Conservation (phyloP, 768 basidiomycete genomes). For the Russula emetica region DNA sequence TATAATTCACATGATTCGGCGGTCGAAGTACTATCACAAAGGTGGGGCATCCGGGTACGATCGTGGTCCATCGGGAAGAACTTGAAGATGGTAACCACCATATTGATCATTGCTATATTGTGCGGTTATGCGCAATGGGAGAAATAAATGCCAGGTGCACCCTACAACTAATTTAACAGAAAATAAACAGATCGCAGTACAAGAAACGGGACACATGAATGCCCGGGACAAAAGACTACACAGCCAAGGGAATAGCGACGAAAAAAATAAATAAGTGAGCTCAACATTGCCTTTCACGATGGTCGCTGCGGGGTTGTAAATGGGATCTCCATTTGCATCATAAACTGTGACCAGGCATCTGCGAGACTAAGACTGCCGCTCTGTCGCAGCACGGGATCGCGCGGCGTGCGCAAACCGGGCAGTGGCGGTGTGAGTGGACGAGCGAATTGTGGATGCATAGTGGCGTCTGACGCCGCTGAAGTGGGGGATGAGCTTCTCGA, state of each 20-base stretch:
- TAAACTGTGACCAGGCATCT: slow-evolving; percentile 23
- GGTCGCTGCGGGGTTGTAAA: not conserved
- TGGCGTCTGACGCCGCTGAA: slow-evolving; percentile 2
- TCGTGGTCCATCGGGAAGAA: not conserved
- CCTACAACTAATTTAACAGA: not conserved
- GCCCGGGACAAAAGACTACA: not conserved
- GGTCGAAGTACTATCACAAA: too few species aligned
- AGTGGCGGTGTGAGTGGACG: not conserved
- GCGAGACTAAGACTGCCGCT: slow-evolving; percentile 23
- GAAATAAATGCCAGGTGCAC: not conserved
- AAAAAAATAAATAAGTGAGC: too few species aligned
- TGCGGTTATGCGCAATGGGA: not conserved
- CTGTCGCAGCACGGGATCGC: slow-evolving; percentile 22
- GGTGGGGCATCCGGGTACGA: not conserved
- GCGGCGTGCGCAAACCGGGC: not conserved
- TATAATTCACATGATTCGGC: too few species aligned
- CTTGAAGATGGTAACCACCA: not conserved
- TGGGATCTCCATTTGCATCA: slow-evolving; percentile 19
- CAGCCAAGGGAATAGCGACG: not conserved
- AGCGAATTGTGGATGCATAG: not conserved
- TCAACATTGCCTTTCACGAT: not conserved
- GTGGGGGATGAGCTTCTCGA: not conserved
- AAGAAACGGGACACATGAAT: not conserved
- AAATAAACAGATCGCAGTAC: not conserved
- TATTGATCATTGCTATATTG: not conserved